Conservation (phyloP, 2,329 filamentous ascomycete genomes). For the Pyricularia sp. region DNA sequence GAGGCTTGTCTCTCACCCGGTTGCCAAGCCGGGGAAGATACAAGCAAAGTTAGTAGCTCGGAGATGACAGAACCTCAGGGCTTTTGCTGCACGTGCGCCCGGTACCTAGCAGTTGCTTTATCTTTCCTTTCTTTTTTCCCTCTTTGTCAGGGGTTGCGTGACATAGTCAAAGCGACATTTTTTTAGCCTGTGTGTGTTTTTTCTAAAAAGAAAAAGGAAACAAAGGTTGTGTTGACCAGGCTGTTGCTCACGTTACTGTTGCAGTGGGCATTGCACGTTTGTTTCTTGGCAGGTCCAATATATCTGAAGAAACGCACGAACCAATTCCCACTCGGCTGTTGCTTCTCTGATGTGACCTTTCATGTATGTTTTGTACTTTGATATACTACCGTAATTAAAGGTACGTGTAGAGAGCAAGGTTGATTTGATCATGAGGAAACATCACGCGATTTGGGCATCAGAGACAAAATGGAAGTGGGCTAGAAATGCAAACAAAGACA, state of each 20-base stretch:
- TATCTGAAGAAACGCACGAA: neutral
- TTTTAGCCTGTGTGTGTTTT: neutral
- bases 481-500: neutral
- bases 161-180: neutral
- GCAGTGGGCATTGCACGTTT: neutral
- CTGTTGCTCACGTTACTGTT: neutral
- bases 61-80: neutral
- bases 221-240: no score
- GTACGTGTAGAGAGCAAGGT: neutral
- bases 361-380: neutral
- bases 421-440: neutral
- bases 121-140: no score
- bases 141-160: neutral
- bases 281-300: neutral
- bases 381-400: neutral
- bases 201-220: no score
- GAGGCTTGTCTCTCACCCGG: neutral
- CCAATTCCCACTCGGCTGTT: neutral
- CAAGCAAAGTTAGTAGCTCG: neutral
- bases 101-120: neutral
- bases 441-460: neutral
- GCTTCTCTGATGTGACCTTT: neutral
- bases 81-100: neutral
- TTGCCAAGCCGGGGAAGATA: neutral
- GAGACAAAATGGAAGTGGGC: neutral